Percentiles rank a stretch among this genome's conserved stretches.
Evolutionary conservation across 352 stramenopile species (phyloP).

Genomic region (Phytopythium helicoides): DNA sequence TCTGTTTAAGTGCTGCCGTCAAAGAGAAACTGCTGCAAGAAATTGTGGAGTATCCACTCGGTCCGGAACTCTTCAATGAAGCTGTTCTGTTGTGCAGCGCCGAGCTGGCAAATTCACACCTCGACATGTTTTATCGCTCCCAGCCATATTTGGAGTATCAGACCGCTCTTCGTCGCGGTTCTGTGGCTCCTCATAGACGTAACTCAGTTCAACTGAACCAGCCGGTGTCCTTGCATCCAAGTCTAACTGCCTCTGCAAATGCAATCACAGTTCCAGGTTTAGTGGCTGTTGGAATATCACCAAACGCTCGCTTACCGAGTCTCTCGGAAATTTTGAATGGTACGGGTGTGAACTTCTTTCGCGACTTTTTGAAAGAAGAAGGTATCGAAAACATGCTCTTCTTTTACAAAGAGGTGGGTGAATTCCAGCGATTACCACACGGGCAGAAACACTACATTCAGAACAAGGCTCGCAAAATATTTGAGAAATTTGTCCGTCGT

Average conservation of each 20-base stretch:
- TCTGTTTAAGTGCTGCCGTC: constrained; percentile 39
- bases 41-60: constrained; percentile 42
- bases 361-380: constrained; percentile 52
- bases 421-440: constrained; percentile 68
- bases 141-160: constrained; percentile 45
- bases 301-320: not conserved
- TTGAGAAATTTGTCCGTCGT: constrained; percentile 66
- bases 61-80: constrained; percentile 53
- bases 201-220: not conserved
- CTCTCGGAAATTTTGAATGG: constrained; percentile 48
- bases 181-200: not conserved
- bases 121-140: constrained; percentile 55
- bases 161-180: constrained; percentile 9
- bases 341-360: constrained; percentile 47
- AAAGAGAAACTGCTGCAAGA: constrained; percentile 47
- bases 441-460: constrained; percentile 74
- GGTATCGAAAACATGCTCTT: constrained; percentile 50
- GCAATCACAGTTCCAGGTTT: not conserved
- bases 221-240: too few species aligned
- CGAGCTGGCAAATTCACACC: constrained; percentile 58
- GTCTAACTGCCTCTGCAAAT: too few species aligned
- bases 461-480: constrained; percentile 64
- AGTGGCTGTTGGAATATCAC: not conserved
- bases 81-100: constrained; percentile 55
- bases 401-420: constrained; percentile 73